Conservation (phyloP, 2,329 filamentous ascomycete species). For the Venturia asperata region DNA sequence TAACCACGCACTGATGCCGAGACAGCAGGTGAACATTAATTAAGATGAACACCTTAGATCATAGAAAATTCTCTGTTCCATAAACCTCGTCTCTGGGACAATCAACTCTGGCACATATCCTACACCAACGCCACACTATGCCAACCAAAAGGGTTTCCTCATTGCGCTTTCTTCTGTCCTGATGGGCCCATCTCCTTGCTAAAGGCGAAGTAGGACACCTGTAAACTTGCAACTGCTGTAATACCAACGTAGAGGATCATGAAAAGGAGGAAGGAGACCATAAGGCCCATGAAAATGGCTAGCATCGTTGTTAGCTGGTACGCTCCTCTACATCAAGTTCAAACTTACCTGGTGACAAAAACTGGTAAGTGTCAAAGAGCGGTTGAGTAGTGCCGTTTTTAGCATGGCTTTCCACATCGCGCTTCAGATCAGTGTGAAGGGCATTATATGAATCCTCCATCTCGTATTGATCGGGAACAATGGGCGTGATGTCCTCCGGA, state of each 20-base stretch:
- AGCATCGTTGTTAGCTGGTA: not conserved
- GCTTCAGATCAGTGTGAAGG: slow-evolving; percentile 68
- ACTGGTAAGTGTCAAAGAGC: slow-evolving; percentile 90
- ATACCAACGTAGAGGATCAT: slow-evolving; percentile 74
- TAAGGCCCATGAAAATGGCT: slow-evolving; percentile 85
- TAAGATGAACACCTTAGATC: not conserved
- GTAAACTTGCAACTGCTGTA: slow-evolving; percentile 66
- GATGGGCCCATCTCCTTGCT: slow-evolving; percentile 92
- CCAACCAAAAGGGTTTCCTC: slow-evolving; percentile 23
- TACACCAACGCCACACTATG: slow-evolving; percentile 1
- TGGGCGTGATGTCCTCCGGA: slow-evolving; percentile 28
- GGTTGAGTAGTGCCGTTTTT: slow-evolving; percentile 36
- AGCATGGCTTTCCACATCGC: slow-evolving; percentile 43
- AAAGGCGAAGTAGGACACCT: slow-evolving; percentile 91
- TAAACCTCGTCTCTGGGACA: not conserved
- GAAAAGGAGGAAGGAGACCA: slow-evolving; percentile 64
- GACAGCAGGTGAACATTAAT: too few species aligned
- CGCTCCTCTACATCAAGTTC: not conserved
- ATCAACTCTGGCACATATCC: not conserved
- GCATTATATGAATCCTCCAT: slow-evolving; percentile 52
- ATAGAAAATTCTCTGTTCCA: not conserved
- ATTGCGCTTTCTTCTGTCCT: slow-evolving; percentile 74
- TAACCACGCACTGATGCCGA: too few species aligned
- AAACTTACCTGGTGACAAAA: slow-evolving; percentile 73
- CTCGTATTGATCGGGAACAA: slow-evolving; percentile 34